A percentile compares a stretch with the other conserved stretches of the same genome.
Evolutionary conservation across 2,329 filamentous ascomycete genomes (phyloP).

Genomic region (Arachnomyces sp.): DNA sequence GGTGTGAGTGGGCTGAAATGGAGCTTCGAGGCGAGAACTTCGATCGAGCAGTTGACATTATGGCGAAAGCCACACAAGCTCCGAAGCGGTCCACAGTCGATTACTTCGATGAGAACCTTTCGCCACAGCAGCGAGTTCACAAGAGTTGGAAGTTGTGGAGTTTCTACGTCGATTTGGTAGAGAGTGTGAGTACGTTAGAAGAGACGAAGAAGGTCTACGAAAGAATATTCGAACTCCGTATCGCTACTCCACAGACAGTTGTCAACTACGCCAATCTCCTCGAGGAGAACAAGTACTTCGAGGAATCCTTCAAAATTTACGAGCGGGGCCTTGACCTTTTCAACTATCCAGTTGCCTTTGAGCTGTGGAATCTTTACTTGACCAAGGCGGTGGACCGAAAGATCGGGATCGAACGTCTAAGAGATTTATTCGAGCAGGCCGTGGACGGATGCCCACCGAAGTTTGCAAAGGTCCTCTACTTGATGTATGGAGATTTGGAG

Average conservation of each 20-base stretch:
- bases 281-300: constrained; percentile 89
- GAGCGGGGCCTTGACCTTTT: constrained; percentile 96
- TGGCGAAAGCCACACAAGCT: constrained; percentile 95
- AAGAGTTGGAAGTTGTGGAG: constrained; percentile 99
- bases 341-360: constrained; percentile 94
- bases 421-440: constrained; percentile 94
- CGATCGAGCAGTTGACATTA: constrained; percentile 85
- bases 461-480: constrained; percentile 89
- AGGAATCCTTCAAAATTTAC: constrained; percentile 97
- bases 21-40: constrained; percentile 94
- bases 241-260: constrained; percentile 94
- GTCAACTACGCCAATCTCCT: constrained; percentile 96
- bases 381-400: constrained; percentile 95
- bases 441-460: constrained; percentile 90
- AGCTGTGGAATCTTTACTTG: constrained; percentile 96
- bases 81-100: constrained; percentile 97
- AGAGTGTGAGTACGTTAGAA: constrained; percentile 82
- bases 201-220: constrained; percentile 94
- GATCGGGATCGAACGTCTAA: constrained; percentile 85
- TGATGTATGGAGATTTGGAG: constrained; percentile 97
- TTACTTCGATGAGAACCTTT: constrained; percentile 92
- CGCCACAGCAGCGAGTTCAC: constrained; percentile 91
- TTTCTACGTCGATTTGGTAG: constrained; percentile 96
- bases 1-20: constrained; percentile 99
- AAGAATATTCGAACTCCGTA: constrained; percentile 93